Percentiles rank a stretch among this genome's conserved stretches.
Conservation (phyloP, 129 eudicot species). For the Flaveria sonorensis region DNA sequence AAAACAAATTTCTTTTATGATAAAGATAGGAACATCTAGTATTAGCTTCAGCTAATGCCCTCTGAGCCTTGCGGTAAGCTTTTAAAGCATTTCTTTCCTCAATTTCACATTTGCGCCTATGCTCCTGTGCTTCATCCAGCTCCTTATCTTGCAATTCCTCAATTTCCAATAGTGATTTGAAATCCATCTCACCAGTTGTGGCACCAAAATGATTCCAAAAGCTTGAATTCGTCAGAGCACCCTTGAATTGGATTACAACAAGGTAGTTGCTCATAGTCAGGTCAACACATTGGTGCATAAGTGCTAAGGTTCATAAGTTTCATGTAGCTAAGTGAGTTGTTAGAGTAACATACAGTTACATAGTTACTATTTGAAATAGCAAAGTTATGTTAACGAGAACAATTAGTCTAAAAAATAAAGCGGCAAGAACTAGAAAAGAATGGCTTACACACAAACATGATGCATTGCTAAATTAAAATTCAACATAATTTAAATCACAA, state of each 20-base stretch:
- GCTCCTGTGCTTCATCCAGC: constrained; percentile 78
- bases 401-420: background rate
- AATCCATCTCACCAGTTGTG: constrained; percentile 42
- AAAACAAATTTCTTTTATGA: constrained; percentile 51
- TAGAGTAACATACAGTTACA: constrained; percentile 1
- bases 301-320: constrained; percentile 16
- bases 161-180: constrained; percentile 48
- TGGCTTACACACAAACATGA: constrained; percentile 11
- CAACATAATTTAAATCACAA: constrained; percentile 7
- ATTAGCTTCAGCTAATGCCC: constrained; percentile 70
- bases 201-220: constrained; percentile 41
- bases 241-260: constrained; percentile 34
- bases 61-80: constrained; percentile 75
- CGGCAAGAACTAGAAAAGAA: background rate
- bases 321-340: constrained; percentile 6
- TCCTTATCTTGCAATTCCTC: constrained; percentile 74
- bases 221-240: constrained; percentile 45
- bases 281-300: constrained; percentile 19
- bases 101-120: constrained; percentile 64
- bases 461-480: background rate
- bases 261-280: constrained; percentile 19
- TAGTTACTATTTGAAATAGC: too few relatives aligned
- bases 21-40: constrained; percentile 65
- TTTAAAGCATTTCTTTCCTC: constrained; percentile 68
- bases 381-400: too few relatives aligned